Evolutionary conservation across 192 early-diverging fungal genomes (phyloP).

Genomic region (Backusella tarrabulga): DNA sequence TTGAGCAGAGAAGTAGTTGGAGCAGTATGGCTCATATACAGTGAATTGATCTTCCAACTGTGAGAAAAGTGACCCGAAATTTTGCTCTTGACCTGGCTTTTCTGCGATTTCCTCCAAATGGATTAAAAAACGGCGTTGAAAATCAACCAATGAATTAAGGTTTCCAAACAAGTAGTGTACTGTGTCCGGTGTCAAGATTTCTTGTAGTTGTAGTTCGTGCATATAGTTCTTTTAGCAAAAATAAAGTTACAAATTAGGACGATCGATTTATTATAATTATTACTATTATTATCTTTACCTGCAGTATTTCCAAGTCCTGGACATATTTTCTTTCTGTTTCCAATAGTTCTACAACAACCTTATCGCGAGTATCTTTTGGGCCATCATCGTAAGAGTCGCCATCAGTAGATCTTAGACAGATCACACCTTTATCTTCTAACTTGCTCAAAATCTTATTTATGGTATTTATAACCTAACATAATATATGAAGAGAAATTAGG

Average conservation of each 20-base stretch:
- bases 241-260: background rate
- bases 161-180: slow-evolving; percentile 89
- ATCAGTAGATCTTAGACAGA: slow-evolving; percentile 32
- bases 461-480: slow-evolving; percentile 74
- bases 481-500: slow-evolving; percentile 17
- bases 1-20: slow-evolving; percentile 80
- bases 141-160: slow-evolving; percentile 91
- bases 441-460: slow-evolving; percentile 75
- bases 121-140: slow-evolving; percentile 93
- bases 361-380: slow-evolving; percentile 87
- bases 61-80: slow-evolving; percentile 86
- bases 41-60: slow-evolving; percentile 76
- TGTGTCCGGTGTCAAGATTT: slow-evolving; percentile 77
- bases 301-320: slow-evolving; percentile 82
- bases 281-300: slow-evolving; percentile 29
- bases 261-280: background rate
- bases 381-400: slow-evolving; percentile 48
- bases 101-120: slow-evolving; percentile 80
- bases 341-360: slow-evolving; percentile 83
- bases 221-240: slow-evolving; percentile 56
- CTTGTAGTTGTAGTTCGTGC: slow-evolving; percentile 63
- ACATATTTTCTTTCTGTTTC: slow-evolving; percentile 94
- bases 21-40: slow-evolving; percentile 92
- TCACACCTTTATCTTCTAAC: slow-evolving; percentile 67
- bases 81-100: slow-evolving; percentile 74